A percentile compares a stretch with the other conserved stretches of the same genome.
phyloP scores from a whole-genome alignment of 371 early-diverging fungal species.

The Mucor saturninus region DNA sequence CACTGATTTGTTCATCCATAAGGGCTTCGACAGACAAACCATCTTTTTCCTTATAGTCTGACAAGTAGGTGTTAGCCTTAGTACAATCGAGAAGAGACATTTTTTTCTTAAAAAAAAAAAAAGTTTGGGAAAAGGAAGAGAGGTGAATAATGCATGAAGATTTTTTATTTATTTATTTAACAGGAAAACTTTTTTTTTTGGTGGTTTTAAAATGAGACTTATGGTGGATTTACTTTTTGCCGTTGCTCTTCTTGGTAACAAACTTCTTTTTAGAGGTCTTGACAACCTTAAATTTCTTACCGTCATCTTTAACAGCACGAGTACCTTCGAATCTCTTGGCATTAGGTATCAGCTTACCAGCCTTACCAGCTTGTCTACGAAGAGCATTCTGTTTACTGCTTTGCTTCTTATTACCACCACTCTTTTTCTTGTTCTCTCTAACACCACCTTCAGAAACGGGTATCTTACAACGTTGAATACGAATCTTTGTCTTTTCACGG shows the following conservation, averaged over 20 bases:
- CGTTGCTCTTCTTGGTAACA: constrained; percentile 17
- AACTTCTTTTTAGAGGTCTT: constrained; percentile 26
- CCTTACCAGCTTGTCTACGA: constrained; percentile 30
- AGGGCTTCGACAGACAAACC: constrained; percentile 80
- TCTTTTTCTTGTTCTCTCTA: constrained; percentile 33
- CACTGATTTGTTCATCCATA: constrained; percentile 71
- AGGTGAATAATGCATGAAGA: not conserved
- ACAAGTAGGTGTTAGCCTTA: constrained; percentile 25
- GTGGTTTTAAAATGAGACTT: not conserved
- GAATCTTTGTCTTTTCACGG: constrained; percentile 59
- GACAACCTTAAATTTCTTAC: constrained; percentile 30
- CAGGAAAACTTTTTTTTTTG: constrained; percentile 2
- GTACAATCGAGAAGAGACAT: constrained; percentile 26
- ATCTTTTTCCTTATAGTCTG: constrained; percentile 58
- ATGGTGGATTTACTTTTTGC: constrained; percentile 15
- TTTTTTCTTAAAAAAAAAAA: constrained; percentile 1
- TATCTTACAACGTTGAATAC: constrained; percentile 66
- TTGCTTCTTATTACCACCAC: not conserved
- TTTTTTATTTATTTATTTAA: constrained; percentile 9
- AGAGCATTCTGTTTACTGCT: constrained; percentile 13
- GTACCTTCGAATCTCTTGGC: constrained; percentile 63
- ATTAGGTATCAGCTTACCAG: constrained; percentile 47
- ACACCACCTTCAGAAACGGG: constrained; percentile 50
- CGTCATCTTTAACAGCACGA: constrained; percentile 59
- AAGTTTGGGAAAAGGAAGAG: constrained; percentile 1